Conservation (phyloP, 176 grass and related monocot genomes). For the Oryza glumipatula region DNA sequence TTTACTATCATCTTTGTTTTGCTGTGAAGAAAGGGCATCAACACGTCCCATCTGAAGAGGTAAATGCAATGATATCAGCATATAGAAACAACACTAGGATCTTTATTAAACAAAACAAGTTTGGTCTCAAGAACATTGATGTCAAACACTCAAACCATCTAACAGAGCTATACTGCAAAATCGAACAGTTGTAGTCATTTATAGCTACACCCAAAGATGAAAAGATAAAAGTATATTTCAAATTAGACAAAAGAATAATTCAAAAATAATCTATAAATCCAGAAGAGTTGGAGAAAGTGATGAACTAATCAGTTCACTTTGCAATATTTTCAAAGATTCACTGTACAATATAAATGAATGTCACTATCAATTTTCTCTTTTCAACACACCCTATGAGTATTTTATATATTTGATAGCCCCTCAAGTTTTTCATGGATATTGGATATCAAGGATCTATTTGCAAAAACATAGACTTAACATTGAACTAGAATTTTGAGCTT, state of each 20-base stretch:
- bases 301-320: not conserved
- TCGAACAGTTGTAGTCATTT: not conserved
- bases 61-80: constrained; percentile 48
- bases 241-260: not conserved
- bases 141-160: constrained; percentile 13
- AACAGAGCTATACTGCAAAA: constrained; percentile 17
- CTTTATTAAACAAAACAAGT: constrained; percentile 39
- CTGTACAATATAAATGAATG: not conserved
- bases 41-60: constrained; percentile 73
- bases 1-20: constrained; percentile 71
- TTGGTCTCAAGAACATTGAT: not conserved
- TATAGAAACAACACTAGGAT: constrained; percentile 12
- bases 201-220: not conserved
- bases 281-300: not conserved
- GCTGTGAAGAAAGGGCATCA: constrained; percentile 79
- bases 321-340: not conserved
- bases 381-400: not conserved
- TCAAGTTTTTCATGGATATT: not conserved
- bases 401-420: not conserved
- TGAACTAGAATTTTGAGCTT: not conserved
- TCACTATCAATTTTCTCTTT: not conserved
- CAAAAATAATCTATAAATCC: constrained; percentile 5
- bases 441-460: not conserved
- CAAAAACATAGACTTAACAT: not conserved
- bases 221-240: not conserved